Percentiles rank a stretch among this genome's conserved stretches.
Evolutionary conservation across 2,329 filamentous ascomycete genomes (phyloP).

Genomic region (Pseudogymnoascus sp.): DNA sequence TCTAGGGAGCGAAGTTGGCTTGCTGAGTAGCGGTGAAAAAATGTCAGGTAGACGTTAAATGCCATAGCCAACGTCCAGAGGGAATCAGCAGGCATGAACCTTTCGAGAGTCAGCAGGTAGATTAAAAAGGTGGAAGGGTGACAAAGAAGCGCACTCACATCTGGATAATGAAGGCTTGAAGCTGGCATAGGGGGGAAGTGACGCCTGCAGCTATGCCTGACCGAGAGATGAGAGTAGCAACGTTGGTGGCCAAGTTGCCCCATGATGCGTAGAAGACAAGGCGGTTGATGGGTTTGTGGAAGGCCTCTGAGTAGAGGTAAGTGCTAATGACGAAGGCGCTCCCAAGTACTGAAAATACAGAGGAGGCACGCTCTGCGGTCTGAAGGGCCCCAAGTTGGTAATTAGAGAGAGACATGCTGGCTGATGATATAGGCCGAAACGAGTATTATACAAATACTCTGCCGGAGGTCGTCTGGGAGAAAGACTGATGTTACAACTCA

Average conservation of each 20-base stretch:
- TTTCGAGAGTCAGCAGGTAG: constrained; percentile 20
- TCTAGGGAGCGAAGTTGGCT: constrained; percentile 42
- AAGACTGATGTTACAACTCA: neutral
- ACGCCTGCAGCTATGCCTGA: constrained; percentile 27
- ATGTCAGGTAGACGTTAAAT: constrained; percentile 51
- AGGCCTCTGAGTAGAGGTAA: constrained; percentile 38
- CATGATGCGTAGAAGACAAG: constrained; percentile 53
- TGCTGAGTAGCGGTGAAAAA: constrained; percentile 46
- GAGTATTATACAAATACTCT: neutral
- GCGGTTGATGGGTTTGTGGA: constrained; percentile 50
- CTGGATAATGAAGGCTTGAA: constrained; percentile 75
- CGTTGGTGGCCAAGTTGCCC: constrained; percentile 50
- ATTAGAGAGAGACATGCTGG: neutral
- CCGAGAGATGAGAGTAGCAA: constrained; percentile 47
- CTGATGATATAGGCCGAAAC: neutral
- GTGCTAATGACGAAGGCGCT: constrained; percentile 45
- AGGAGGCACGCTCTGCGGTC: constrained; percentile 29
- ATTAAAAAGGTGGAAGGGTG: neutral
- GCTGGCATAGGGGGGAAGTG: constrained; percentile 43
- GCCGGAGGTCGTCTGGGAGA: neutral
- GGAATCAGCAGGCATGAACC: constrained; percentile 47
- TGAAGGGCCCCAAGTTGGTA: neutral
- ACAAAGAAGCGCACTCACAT: constrained; percentile 45
- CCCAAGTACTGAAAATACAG: constrained; percentile 41
- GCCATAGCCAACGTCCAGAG: constrained; percentile 53